A percentile compares a stretch with the other conserved stretches of the same genome.
These are phyloP conservation scores for Lentinula detonsa DNA, from an alignment of 768 basidiomycete genomes.

Conservation along the genomic window DNA sequence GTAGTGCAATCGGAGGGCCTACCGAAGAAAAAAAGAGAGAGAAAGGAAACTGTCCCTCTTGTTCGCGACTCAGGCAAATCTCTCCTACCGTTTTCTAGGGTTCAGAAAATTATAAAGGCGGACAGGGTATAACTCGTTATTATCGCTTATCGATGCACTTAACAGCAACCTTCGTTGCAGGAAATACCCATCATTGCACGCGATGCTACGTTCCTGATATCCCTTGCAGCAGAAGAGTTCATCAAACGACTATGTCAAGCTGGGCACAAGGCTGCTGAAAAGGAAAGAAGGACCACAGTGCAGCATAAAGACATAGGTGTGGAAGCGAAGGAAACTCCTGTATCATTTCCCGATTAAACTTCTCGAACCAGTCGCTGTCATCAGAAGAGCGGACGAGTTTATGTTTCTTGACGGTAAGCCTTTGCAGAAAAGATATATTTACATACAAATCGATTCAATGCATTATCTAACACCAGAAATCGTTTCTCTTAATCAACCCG, in stretches of 20 bases:
- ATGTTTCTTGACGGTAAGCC: slow-evolving; percentile 67
- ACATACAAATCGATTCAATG: not conserved
- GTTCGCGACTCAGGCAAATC: slow-evolving; percentile 3
- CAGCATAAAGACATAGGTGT: slow-evolving; percentile 78
- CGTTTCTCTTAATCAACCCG: not conserved
- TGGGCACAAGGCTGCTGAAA: slow-evolving; percentile 60
- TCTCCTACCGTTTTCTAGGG: slow-evolving; percentile 3
- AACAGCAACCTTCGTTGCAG: slow-evolving; percentile 25
- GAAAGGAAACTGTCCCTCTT: not conserved
- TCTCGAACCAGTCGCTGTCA: slow-evolving; percentile 44
- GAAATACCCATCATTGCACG: slow-evolving; percentile 71
- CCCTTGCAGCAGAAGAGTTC: slow-evolving; percentile 85
- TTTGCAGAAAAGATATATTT: not conserved
- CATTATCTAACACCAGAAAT: not conserved
- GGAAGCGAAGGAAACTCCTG: slow-evolving; percentile 8
- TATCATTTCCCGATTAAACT: not conserved
- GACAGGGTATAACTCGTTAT: slow-evolving; percentile 42
- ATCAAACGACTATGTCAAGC: slow-evolving; percentile 70
- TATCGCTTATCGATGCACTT: not conserved
- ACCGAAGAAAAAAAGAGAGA: slow-evolving; percentile 3
- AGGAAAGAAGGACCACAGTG: slow-evolving; percentile 69
- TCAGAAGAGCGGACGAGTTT: slow-evolving; percentile 68
- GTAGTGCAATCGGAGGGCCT: not conserved
- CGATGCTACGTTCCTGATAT: slow-evolving; percentile 76
- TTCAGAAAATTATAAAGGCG: slow-evolving; percentile 58